A percentile compares a stretch with the other conserved stretches of the same genome.
Conservation (phyloP, 306 rosid species). For the Vigna reflexopilosa region DNA sequence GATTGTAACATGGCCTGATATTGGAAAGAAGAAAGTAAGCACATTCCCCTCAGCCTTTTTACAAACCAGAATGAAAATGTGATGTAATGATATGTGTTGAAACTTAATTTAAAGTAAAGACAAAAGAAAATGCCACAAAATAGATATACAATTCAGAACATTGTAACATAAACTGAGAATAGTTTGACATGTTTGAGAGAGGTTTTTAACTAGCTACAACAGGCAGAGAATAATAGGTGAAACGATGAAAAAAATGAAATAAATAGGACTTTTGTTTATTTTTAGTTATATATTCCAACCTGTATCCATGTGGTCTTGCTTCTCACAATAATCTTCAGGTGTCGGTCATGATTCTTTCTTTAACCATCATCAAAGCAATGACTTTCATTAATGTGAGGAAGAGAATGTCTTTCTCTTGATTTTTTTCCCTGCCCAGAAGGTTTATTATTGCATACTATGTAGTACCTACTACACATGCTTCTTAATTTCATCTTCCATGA, state of each 20-base stretch:
- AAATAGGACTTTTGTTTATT: no score
- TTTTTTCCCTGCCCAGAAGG: not conserved
- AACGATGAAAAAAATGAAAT: not conserved
- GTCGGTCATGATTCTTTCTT: not conserved
- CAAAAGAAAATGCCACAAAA: not conserved
- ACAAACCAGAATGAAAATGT: not conserved
- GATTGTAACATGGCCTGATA: not conserved
- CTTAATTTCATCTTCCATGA: not conserved
- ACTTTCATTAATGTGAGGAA: not conserved
- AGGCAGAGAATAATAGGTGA: not conserved
- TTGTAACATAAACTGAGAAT: not conserved
- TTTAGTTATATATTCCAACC: no score
- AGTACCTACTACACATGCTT: not conserved
- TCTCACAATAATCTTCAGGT: not conserved
- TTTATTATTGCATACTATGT: not conserved
- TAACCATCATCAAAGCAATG: constrained; percentile 8
- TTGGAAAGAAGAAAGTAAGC: not conserved
- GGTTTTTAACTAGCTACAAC: not conserved
- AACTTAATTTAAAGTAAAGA: not conserved
- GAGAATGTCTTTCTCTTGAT: not conserved
- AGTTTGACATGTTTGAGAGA: not conserved
- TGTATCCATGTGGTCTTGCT: not conserved
- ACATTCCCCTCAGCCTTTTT: not conserved
- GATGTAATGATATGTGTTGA: not conserved
- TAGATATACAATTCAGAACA: not conserved